Conservation (phyloP, 2,329 filamentous ascomycete genomes). For the Xylariaceae sp. region DNA sequence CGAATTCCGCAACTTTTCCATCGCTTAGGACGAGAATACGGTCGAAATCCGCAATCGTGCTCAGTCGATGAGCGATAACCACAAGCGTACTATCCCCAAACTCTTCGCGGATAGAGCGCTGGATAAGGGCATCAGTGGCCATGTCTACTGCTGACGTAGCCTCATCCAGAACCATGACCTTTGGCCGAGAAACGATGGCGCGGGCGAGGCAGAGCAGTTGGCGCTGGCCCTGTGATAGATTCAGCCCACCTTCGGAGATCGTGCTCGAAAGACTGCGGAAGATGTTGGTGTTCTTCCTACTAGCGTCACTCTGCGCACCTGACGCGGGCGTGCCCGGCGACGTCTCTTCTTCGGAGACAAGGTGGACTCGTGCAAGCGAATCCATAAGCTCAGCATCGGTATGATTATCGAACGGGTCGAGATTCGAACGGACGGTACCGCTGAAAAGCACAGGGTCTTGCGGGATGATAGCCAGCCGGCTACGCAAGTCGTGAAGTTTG, state of each 20-base stretch:
- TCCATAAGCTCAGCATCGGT: constrained; percentile 63
- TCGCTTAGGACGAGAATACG: constrained; percentile 66
- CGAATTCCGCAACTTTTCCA: constrained; percentile 62
- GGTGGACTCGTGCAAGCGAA: constrained; percentile 63
- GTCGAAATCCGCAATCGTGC: constrained; percentile 73
- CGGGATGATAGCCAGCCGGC: constrained; percentile 73
- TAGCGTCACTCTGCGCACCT: constrained; percentile 27
- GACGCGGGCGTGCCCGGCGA: constrained; percentile 32
- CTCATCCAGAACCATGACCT: constrained; percentile 76
- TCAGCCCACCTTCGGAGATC: constrained; percentile 66
- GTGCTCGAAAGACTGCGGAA: constrained; percentile 58
- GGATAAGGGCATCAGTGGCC: constrained; percentile 67
- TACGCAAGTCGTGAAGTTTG: constrained; percentile 62
- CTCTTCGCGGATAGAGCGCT: constrained; percentile 65
- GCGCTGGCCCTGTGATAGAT: constrained; percentile 69
- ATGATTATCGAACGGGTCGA: constrained; percentile 70
- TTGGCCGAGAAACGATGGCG: constrained; percentile 65
- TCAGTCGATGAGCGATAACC: constrained; percentile 70
- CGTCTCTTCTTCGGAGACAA: constrained; percentile 43
- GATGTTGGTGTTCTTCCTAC: constrained; percentile 54
- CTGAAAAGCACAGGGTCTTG: constrained; percentile 77
- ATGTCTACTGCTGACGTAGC: constrained; percentile 76
- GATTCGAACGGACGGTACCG: constrained; percentile 68
- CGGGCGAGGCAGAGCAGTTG: constrained; percentile 70
- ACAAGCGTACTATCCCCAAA: constrained; percentile 61